Evolutionary conservation across 192 early-diverging fungal species (phyloP).

Genomic region (Entomortierella parvispora): DNA sequence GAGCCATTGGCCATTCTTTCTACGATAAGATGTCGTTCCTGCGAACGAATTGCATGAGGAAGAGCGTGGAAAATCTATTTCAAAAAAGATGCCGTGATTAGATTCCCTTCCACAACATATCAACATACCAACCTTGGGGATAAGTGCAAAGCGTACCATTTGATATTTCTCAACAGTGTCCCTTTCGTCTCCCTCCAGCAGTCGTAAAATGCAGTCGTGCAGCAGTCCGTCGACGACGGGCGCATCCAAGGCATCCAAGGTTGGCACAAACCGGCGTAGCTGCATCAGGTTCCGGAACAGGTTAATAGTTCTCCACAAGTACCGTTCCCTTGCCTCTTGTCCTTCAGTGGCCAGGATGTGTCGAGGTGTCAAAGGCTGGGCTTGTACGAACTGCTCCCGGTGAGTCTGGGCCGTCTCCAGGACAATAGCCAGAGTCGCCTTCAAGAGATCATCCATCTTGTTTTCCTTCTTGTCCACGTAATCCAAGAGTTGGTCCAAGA

Average conservation of each 20-base stretch:
- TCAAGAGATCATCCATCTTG: slow-evolving; percentile 45
- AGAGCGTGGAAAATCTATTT: slow-evolving; percentile 43
- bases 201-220: slow-evolving; percentile 45
- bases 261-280: slow-evolving; percentile 36
- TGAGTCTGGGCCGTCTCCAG: slow-evolving; percentile 28
- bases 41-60: slow-evolving; percentile 41
- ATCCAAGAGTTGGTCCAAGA: slow-evolving; percentile 42
- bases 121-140: no score
- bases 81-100: neutral
- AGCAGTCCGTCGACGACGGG: slow-evolving; percentile 37
- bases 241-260: slow-evolving; percentile 9
- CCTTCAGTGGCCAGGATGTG: slow-evolving; percentile 32
- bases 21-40: slow-evolving; percentile 33
- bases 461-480: slow-evolving; percentile 47
- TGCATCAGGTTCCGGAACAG: slow-evolving; percentile 40
- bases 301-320: slow-evolving; percentile 44
- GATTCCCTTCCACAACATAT: no score
- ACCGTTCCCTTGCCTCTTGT: slow-evolving; percentile 21
- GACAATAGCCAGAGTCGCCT: slow-evolving; percentile 15
- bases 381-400: slow-evolving; percentile 36
- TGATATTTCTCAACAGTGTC: slow-evolving; percentile 45
- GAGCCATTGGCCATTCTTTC: slow-evolving; percentile 31
- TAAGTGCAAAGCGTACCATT: slow-evolving; percentile 23
- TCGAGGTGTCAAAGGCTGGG: slow-evolving; percentile 38
- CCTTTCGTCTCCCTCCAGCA: slow-evolving; percentile 46